Evolutionary conservation across 441 rosid species (phyloP), one percentile per base, ranked within the genome.

Genomic region (Flueggea neowawraea): DNA sequence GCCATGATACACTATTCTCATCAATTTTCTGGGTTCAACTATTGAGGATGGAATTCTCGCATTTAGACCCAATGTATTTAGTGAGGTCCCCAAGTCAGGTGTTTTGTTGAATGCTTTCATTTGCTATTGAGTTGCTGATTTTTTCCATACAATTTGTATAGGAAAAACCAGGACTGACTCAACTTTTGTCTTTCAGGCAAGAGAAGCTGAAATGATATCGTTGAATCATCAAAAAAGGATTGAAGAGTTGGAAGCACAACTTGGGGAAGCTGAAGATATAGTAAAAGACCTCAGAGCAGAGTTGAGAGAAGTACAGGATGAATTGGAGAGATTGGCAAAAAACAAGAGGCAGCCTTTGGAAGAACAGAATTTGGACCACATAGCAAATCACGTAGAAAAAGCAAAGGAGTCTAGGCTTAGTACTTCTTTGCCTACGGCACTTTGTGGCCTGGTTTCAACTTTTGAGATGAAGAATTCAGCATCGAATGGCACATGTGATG

Each of bases 221-320:
- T 61, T 77, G 74, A 70, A 63, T 73, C 96, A 82, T 74, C 88
- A 84, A 59, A 78, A 55, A 62, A 88, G 76, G 78, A 81, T 94
- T 63, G 91, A 83, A 45, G 98, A 84, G 73, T 93, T 93, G 57
- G 96, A 94, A 78, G 90, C 95, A 68, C 97, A 81, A 69, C 88
- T 94, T 58, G 87, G 90, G 67, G 98, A 88, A 81, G 93, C 97
- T 71, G 91, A 90, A 81, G 95, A 82, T 73, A 85, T 85, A 57
- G 97, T 90, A 43, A 87, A 83, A 71, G 98, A 90, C 68, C 89
- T 93, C 49, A 82, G 91, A 72, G 69, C 80, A 65, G 97, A 88
- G 75, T 75, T 90, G 78, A 80, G 82, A 67, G 83, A 75, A 79
- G 69, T 82, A 47, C 94, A 75, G 57, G 82, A 82, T 61, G 89